phyloP scores from a whole-genome alignment of 2,329 filamentous ascomycete genomes.

The Achaetomium macrosporum region DNA sequence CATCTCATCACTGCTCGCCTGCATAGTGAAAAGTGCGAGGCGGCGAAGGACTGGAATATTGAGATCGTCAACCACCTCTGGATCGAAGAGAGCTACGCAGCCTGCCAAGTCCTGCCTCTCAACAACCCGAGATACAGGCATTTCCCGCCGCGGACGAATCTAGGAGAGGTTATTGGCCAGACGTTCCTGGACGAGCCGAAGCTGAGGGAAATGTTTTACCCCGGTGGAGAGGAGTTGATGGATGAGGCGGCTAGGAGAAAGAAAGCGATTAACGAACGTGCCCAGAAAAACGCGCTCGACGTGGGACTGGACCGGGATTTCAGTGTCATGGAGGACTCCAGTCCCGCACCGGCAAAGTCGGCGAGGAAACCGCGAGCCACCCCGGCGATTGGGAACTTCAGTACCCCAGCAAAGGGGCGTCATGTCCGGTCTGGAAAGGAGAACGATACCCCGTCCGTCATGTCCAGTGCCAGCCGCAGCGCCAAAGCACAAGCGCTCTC shows the following conservation, averaged over 20 bases:
- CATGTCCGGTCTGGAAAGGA: conserved; percentile 63
- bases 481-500: conserved; percentile 82
- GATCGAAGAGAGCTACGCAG: conserved; percentile 95
- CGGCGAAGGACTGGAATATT: conserved; percentile 88
- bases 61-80: conserved; percentile 90
- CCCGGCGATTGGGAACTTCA: conserved; percentile 20
- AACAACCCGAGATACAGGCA: conserved; percentile 73
- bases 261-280: conserved; percentile 44
- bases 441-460: conserved; percentile 68
- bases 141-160: conserved; percentile 83
- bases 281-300: conserved; percentile 45
- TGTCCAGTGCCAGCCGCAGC: conserved; percentile 68
- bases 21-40: conserved; percentile 86
- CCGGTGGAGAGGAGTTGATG: conserved; percentile 50
- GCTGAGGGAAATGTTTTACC: conserved; percentile 62
- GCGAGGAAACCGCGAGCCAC: conserved; percentile 15
- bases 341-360: conserved; percentile 14
- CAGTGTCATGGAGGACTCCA: conserved; percentile 39
- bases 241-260: conserved; percentile 42
- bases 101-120: conserved; percentile 68
- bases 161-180: conserved; percentile 88
- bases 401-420: conserved; percentile 40
- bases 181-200: conserved; percentile 65
- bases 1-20: conserved; percentile 89
- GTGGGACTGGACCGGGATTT: conserved; percentile 41